Evolutionary conservation across 129 eudicot genomes (phyloP), one percentile per base, ranked within the genome.

Genomic region (Artemisia argyi): DNA sequence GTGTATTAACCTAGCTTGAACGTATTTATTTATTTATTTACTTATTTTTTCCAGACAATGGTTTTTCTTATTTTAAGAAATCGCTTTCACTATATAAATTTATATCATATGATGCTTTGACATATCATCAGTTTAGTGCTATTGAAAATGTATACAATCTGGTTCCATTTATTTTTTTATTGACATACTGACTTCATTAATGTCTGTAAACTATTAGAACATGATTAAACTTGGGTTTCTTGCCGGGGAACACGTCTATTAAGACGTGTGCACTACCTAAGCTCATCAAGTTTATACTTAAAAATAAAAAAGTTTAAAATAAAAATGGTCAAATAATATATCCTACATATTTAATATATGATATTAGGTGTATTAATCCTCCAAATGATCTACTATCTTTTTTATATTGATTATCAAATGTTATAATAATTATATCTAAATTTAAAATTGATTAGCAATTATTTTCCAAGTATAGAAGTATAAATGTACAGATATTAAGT

Each of bases 201-300:
- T 59, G 16, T 47, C 52, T 30, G 60, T 68, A 39, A 53, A 44
- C 47, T 65, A 67, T 53, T 75, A 47, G 2, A 64, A 35, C 39
- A 76, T 67, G 68, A 17, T 28, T 28, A 49, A 42, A 50, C 24
- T 68, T 60, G 7, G 81, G 46, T 77, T 62, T 61, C 28, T 49
- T 69, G 19, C 17, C 12, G 76, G 75, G 81, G 70, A 77, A 61
- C 81, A 69, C 69, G 81, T 69, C 76, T 77, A 77, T 69, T 64
- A 76, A 76, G 81, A 77, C 81, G 76, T 77, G 76, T 77, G 76
- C 57, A 69, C 71, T 39, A 39, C 46, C 46, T 66, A 46, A 66
- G 67, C 57, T 64, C 55, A 64, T 60, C 35, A 74, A 74, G 24
- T 63, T 64, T 13, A 26, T 22, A 57, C 0, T 13, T 3, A n/a